phyloP scores from a whole-genome alignment of 2,329 filamentous ascomycete species.

The Colletotrichum sublineola region DNA sequence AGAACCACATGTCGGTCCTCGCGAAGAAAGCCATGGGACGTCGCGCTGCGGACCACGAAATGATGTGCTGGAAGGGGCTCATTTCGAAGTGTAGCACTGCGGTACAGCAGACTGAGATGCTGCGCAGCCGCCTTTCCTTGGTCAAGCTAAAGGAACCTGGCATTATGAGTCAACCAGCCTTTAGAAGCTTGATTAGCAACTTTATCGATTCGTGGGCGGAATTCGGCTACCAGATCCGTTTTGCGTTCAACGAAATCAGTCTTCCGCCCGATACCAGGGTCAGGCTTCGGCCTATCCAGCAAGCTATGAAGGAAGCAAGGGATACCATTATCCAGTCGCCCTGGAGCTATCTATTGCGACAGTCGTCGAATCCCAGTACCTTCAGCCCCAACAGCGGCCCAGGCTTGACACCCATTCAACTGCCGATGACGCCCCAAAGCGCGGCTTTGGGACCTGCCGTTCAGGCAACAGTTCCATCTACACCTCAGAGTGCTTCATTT shows the following conservation, averaged over 20 bases:
- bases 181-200: conserved; percentile 80
- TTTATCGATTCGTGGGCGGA: conserved; percentile 80
- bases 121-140: conserved; percentile 79
- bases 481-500: conserved; percentile 71
- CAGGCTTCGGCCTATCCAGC: conserved; percentile 84
- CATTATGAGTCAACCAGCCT: conserved; percentile 72
- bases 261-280: conserved; percentile 77
- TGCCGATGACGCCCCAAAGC: conserved; percentile 90
- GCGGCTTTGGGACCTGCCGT: conserved; percentile 91
- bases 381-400: conserved; percentile 45
- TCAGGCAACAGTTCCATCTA: conserved; percentile 87
- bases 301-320: conserved; percentile 83
- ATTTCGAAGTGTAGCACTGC: conserved; percentile 79
- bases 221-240: conserved; percentile 72
- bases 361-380: conserved; percentile 41
- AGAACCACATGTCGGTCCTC: conserved; percentile 73
- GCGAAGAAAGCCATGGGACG: conserved; percentile 74
- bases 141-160: conserved; percentile 90
- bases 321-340: conserved; percentile 75
- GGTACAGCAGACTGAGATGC: conserved; percentile 78
- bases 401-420: conserved; percentile 52
- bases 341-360: conserved; percentile 63
- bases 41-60: conserved; percentile 69
- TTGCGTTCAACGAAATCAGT: conserved; percentile 63
- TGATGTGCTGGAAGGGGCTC: conserved; percentile 77